Evolutionary conservation across 2,329 filamentous ascomycete species (phyloP), one percentile per base, ranked within the genome.

Genomic region (Trichoderma hamatum): DNA sequence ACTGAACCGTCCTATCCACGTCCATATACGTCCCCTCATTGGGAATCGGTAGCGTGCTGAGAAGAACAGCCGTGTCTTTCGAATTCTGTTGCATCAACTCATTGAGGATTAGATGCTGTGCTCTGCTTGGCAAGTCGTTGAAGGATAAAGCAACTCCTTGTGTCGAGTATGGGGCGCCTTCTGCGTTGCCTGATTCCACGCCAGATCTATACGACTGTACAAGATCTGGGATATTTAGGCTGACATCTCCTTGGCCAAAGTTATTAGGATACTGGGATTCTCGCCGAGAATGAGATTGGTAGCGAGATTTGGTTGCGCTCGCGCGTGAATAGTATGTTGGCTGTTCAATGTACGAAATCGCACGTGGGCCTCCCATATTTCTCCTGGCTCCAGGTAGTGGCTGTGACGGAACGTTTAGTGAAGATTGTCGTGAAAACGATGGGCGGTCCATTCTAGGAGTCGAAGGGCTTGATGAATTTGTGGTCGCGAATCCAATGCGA

Each of bases 41-140:
- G 0, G 93, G 93, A 64, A 93, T 92, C 1, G 93, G 94, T 49
- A 97, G 81, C 28, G 94, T 97, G 1, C 91, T 96, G 73, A 97
- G 90, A 19, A 96, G 80, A 0, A 96, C 92, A 0, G 92, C 92
- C 1, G 93, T 93, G 24, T 92, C 84, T 49, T 78, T 78, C 72
- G 90, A 92, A 71, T 93, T 83, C 69, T 85, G 84, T 3, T 85
- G 84, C 82, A 97, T 94, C 72, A 96, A 81, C 78, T 97, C 93
- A 77, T 97, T 97, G 19, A 97, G 80, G 32, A 97, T 94, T 43
- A 96, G 81, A 78, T 97, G 92, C 77, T 96, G 93, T 2, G 93
- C 93, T 19, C 92, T 88, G 74, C 91, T 92, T 0, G 93, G 93
- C 4, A 97, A 82, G 75, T 96, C 92, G 74, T 97, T 96, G 82